phyloP scores from a whole-genome alignment of 1,284 basidiomycete species.

The Takashimella koratensis region DNA sequence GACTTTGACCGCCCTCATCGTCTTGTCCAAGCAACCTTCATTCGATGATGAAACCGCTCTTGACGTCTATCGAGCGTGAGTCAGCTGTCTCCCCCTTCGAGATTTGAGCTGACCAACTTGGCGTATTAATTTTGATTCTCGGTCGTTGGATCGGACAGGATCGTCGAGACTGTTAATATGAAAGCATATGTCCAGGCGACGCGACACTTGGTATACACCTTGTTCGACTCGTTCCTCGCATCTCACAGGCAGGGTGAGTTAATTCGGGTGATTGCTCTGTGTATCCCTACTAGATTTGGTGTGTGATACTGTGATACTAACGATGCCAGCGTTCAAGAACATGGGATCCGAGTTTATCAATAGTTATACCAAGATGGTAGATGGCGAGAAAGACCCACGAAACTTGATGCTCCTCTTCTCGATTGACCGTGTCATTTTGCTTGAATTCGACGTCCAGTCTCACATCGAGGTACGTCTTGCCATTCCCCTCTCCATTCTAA shows the following conservation, averaged over 20 bases:
- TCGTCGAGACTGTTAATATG: constrained; percentile 77
- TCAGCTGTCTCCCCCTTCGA: too few relatives aligned
- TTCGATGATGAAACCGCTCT: constrained; percentile 70
- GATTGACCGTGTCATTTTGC: constrained; percentile 75
- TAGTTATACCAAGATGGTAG: constrained; percentile 73
- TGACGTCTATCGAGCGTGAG: constrained; percentile 66
- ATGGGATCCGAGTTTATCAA: constrained; percentile 68
- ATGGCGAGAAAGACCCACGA: constrained; percentile 96
- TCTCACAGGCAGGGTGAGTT: constrained; percentile 64
- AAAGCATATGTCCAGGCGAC: constrained; percentile 75
- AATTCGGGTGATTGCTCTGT: too few relatives aligned
- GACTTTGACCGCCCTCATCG: constrained; percentile 67
- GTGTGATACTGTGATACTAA: neutral
- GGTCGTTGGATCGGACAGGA: too few relatives aligned
- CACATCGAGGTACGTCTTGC: constrained; percentile 65
- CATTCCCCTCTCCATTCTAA: neutral
- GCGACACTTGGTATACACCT: constrained; percentile 74
- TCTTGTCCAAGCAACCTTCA: constrained; percentile 62
- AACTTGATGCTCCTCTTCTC: constrained; percentile 89
- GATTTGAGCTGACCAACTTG: neutral
- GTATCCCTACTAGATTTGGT: neutral
- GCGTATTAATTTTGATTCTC: too few relatives aligned
- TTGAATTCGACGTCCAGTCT: constrained; percentile 76
- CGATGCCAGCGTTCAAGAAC: constrained; percentile 66
- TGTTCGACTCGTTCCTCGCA: constrained; percentile 76